Percentiles rank a stretch among this genome's conserved stretches.
These are phyloP conservation scores for Dendrobium huoshanense DNA, from an alignment of 106 monocot species.

Conservation along the genomic window DNA sequence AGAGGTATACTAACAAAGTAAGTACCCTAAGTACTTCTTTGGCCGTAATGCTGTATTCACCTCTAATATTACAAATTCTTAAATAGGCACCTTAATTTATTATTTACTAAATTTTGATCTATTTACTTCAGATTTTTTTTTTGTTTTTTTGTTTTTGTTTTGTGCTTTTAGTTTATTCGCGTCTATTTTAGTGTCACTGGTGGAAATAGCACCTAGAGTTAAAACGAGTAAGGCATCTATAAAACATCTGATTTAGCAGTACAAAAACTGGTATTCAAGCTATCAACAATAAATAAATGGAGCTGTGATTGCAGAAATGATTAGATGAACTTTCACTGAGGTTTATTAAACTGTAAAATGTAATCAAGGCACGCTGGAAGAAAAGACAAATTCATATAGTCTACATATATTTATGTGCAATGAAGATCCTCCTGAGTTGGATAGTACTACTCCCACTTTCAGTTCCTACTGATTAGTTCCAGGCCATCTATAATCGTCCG, in stretches of 20 bases:
- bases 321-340: not conserved
- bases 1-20: constrained; percentile 63
- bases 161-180: not conserved
- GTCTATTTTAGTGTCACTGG: not conserved
- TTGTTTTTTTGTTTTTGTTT: not conserved
- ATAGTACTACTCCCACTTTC: not conserved
- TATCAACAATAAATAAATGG: not conserved
- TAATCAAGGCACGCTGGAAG: not conserved
- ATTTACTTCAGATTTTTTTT: not conserved
- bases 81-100: not conserved
- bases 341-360: not conserved
- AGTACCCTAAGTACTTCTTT: constrained; percentile 14
- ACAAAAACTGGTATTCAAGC: not conserved
- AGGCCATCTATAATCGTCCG: not conserved
- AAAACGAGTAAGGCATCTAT: not conserved
- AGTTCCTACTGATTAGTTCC: not conserved
- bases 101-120: constrained; percentile 3
- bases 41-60: not conserved
- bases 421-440: not conserved
- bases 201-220: not conserved
- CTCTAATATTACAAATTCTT: not conserved
- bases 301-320: not conserved
- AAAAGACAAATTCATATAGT: not conserved
- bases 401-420: not conserved
- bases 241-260: not conserved